A percentile compares a stretch with the other conserved stretches of the same genome.
Conservation (phyloP, 176 grass and related monocot genomes). For the Neostapfia colusana region DNA sequence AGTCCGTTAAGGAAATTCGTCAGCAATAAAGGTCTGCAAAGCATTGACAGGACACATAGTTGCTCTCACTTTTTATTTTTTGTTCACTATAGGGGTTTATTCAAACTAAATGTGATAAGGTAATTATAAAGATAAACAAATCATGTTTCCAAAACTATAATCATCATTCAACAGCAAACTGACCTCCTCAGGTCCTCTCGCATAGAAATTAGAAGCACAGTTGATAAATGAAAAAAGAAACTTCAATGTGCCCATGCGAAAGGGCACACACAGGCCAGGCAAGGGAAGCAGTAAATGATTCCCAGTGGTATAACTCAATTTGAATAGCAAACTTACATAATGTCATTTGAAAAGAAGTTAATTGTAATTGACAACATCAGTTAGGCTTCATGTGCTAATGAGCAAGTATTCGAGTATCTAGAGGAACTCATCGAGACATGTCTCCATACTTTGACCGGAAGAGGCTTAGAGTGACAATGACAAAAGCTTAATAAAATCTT, state of each 20-base stretch:
- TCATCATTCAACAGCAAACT: neutral
- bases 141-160: no score
- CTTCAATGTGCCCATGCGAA: constrained; percentile 6
- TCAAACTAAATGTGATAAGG: no score
- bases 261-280: neutral
- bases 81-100: no score
- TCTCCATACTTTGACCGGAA: neutral
- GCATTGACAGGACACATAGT: neutral
- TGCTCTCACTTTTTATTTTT: neutral
- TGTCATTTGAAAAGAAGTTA: neutral
- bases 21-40: constrained; percentile 17
- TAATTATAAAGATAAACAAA: no score
- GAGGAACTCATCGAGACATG: constrained; percentile 4
- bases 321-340: neutral
- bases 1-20: neutral
- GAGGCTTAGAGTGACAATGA: neutral
- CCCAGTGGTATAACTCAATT: neutral
- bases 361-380: neutral
- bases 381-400: constrained; percentile 3
- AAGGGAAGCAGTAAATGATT: neutral
- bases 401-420: neutral
- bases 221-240: constrained; percentile 8
- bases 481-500: neutral
- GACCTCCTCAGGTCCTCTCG: neutral
- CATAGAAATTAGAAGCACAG: constrained; percentile 20